A percentile compares a stretch with the other conserved stretches of the same genome.
phyloP scores from a whole-genome alignment of 331 rosid genomes.

The Rhamnella rubrinervis region DNA sequence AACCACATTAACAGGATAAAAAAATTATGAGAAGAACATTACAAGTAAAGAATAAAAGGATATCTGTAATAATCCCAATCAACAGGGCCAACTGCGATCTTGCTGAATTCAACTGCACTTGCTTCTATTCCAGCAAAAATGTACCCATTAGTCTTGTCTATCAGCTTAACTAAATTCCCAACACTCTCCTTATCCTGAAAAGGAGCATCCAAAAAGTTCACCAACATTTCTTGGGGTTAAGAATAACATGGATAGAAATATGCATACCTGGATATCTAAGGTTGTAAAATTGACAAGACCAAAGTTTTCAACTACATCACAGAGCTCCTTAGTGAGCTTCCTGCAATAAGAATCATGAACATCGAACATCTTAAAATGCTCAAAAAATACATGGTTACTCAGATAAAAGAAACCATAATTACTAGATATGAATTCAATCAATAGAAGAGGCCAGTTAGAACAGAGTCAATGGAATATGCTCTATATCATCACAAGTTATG shows the following conservation, averaged over 20 bases:
- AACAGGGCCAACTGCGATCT: conserved; percentile 73
- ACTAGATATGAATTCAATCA: too few species aligned
- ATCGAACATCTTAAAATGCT: not conserved
- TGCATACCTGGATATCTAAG: conserved; percentile 82
- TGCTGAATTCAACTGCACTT: conserved; percentile 92
- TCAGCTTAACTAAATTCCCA: conserved; percentile 79
- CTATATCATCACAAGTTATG: too few species aligned
- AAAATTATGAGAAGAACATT: not conserved
- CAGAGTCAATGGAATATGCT: too few species aligned
- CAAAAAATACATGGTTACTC: not conserved
- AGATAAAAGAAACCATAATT: too few species aligned
- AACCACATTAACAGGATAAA: not conserved
- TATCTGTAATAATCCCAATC: conserved; percentile 97
- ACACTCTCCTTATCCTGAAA: conserved; percentile 96
- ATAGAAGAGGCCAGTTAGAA: too few species aligned
- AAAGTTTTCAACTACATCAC: conserved; percentile 75
- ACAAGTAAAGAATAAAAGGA: conserved; percentile 38
- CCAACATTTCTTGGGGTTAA: conserved; percentile 10
- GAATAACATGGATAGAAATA: conserved; percentile 8
- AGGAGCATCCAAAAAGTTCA: conserved; percentile 19
- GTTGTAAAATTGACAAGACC: conserved; percentile 79
- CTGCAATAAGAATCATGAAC: conserved; percentile 44
- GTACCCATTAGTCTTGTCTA: conserved; percentile 92
- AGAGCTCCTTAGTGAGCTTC: conserved; percentile 91
- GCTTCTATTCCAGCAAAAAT: conserved; percentile 81